Percentiles rank a stretch among this genome's conserved stretches.
Conservation (phyloP, 2,329 filamentous ascomycete genomes). For the Hansfordia pulvinata region DNA sequence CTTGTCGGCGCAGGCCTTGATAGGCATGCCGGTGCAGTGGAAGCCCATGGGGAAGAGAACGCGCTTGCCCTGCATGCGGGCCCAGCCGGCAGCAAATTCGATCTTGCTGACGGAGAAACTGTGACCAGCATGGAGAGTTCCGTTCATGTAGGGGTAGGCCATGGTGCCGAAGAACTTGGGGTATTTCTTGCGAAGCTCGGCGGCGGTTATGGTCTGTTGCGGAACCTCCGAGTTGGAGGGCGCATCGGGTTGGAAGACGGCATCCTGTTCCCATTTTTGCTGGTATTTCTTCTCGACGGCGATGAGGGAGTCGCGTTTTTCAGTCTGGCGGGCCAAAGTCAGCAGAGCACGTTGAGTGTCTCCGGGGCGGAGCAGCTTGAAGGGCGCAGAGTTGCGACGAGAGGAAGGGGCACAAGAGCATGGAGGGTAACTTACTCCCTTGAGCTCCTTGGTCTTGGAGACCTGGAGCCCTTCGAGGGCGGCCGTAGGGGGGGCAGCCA, state of each 20-base stretch:
- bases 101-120: conserved; percentile 86
- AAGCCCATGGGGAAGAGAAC: conserved; percentile 84
- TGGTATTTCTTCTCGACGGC: conserved; percentile 88
- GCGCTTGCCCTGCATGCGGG: conserved; percentile 81
- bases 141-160: conserved; percentile 48
- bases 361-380: no score
- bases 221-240: conserved; percentile 68
- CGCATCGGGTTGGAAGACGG: conserved; percentile 76
- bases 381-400: no score
- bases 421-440: no score
- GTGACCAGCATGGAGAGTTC: conserved; percentile 80
- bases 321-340: no score
- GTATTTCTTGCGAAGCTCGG: conserved; percentile 63
- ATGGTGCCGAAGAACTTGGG: conserved; percentile 79
- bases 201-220: conserved; percentile 56
- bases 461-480: no score
- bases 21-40: conserved; percentile 95
- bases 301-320: conserved; percentile 75
- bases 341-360: no score
- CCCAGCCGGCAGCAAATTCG: conserved; percentile 80
- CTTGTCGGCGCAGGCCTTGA: conserved; percentile 96
- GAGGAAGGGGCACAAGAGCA: no score
- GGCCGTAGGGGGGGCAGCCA: no score
- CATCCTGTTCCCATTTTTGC: conserved; percentile 62
- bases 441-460: no score